These are phyloP conservation scores for Oryza nivara DNA, from an alignment of 176 grass and related monocot genomes.

Conservation along the genomic window DNA sequence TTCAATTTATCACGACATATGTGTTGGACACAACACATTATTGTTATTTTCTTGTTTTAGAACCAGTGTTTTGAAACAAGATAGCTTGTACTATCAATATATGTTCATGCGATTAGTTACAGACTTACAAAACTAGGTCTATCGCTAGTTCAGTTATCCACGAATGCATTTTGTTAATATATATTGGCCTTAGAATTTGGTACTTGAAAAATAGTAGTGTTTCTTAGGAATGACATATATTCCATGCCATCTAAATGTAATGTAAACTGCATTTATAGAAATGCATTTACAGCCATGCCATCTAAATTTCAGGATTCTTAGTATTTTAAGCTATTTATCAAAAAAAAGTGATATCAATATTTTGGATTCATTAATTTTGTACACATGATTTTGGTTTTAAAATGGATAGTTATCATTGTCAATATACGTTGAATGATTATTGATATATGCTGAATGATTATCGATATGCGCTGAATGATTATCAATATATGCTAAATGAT, in stretches of 20 bases:
- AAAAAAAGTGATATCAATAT: background rate
- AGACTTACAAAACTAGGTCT: too few species aligned
- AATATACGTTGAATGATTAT: background rate
- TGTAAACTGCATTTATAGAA: background rate
- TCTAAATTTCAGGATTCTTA: background rate
- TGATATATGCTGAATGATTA: too few species aligned
- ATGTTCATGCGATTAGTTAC: too few species aligned
- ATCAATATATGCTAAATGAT: background rate
- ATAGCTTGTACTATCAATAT: too few species aligned
- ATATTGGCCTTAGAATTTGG: too few species aligned
- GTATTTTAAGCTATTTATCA: background rate
- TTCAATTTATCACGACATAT: slow-evolving; percentile 6
- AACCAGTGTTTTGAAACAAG: background rate
- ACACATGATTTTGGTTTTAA: background rate
- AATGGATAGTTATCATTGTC: background rate
- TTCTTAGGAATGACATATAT: slow-evolving; percentile 5
- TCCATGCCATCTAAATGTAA: slow-evolving; percentile 1
- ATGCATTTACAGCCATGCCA: background rate
- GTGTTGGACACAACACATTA: background rate
- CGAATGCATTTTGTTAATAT: too few species aligned
- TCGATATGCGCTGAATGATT: background rate
- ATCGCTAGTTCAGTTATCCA: too few species aligned
- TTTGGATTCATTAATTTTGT: background rate
- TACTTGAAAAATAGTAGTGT: too few species aligned
- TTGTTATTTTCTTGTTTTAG: slow-evolving; percentile 23